Conservation (phyloP, 169 alveolate genomes). For the Plasmodium malariae region DNA sequence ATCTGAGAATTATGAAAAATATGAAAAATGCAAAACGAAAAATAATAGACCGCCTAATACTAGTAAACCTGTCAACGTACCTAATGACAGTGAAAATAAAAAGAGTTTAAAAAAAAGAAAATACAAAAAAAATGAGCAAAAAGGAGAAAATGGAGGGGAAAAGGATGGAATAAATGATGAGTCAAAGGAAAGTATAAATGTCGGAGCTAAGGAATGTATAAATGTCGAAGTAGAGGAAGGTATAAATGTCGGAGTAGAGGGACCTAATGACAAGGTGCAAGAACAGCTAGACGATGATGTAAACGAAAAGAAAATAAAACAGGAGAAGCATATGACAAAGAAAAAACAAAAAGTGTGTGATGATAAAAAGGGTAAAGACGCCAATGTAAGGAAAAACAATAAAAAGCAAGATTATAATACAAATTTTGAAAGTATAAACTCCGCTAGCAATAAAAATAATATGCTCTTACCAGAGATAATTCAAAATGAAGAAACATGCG, state of each 20-base stretch:
- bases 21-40: no score
- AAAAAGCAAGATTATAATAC: neutral
- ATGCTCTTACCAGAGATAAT: neutral
- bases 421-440: neutral
- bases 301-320: neutral
- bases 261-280: neutral
- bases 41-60: neutral
- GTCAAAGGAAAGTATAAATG: neutral
- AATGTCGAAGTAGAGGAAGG: neutral
- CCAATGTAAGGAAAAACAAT: neutral
- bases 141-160: neutral
- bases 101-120: slow-evolving; percentile 8
- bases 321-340: neutral
- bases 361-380: neutral
- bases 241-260: neutral
- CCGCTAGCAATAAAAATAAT: neutral
- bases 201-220: slow-evolving; percentile 1
- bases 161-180: neutral
- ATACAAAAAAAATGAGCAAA: slow-evolving; percentile 14
- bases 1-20: no score
- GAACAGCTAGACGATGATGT: neutral
- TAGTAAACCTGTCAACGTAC: neutral
- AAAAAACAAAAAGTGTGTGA: neutral
- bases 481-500: neutral
- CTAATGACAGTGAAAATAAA: neutral